Conservation (phyloP, 768 basidiomycete species). For the Hypholoma sublateritium region DNA sequence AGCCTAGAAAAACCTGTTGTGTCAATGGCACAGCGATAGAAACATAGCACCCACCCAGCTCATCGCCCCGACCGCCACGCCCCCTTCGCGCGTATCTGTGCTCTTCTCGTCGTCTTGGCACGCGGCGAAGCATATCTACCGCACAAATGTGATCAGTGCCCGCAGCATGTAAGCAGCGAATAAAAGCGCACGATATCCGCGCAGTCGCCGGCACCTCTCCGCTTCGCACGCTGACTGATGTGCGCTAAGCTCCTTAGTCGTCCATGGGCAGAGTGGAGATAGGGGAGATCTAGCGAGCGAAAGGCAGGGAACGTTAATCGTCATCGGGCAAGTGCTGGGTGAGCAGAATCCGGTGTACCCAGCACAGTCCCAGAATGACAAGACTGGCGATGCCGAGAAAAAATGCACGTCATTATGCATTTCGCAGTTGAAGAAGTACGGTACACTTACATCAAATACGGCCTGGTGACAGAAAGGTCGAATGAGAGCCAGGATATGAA, state of each 20-base stretch:
- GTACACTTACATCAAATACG: constrained; percentile 46
- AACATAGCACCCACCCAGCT: constrained; percentile 56
- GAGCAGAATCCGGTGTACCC: constrained; percentile 28
- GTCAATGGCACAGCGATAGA: not conserved
- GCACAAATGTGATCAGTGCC: too few relatives aligned
- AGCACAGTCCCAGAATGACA: constrained; percentile 58
- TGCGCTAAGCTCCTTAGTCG: constrained; percentile 43
- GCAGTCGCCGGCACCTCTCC: constrained; percentile 47
- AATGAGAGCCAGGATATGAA: not conserved
- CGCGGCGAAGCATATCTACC: constrained; percentile 67
- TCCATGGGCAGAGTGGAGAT: constrained; percentile 58
- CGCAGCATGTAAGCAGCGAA: not conserved
- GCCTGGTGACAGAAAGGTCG: constrained; percentile 29
- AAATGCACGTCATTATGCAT: not conserved
- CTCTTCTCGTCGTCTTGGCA: constrained; percentile 75
- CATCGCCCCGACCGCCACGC: constrained; percentile 75
- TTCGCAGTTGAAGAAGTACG: not conserved
- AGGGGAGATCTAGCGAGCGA: constrained; percentile 41
- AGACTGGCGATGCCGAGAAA: constrained; percentile 20
- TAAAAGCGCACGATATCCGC: constrained; percentile 63
- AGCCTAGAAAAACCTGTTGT: constrained; percentile 45
- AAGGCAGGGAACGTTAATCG: not conserved
- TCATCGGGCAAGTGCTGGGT: not conserved
- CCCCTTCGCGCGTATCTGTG: constrained; percentile 66
- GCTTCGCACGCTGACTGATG: constrained; percentile 32